Conservation (phyloP, 768 basidiomycete genomes). For the Pulveroboletus sp. region DNA sequence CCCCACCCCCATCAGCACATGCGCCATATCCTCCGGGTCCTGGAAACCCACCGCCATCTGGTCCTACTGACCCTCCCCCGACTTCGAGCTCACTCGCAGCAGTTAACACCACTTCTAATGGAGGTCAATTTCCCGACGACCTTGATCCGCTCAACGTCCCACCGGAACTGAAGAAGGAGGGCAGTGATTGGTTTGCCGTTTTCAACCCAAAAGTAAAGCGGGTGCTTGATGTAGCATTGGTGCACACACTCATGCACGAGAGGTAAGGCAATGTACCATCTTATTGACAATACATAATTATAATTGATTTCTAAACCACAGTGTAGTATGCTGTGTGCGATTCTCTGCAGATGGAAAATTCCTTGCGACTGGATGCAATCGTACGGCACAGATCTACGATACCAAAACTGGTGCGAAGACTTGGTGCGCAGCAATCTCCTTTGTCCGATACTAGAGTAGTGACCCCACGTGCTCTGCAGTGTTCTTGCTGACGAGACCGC, state of each 20-base stretch:
- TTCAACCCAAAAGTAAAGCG: conserved; percentile 81
- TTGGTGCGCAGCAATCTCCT: conserved; percentile 49
- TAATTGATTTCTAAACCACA: conserved; percentile 25
- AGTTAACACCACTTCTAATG: conserved; percentile 25
- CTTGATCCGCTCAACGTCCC: conserved; percentile 33
- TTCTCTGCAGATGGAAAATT: conserved; percentile 93
- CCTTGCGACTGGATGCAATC: conserved; percentile 94
- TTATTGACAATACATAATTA: neutral
- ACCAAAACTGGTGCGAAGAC: conserved; percentile 81
- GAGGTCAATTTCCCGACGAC: conserved; percentile 31
- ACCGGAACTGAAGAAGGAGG: conserved; percentile 49
- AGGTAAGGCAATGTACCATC: conserved; percentile 46
- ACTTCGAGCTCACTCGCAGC: conserved; percentile 24
- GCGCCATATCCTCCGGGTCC: conserved; percentile 30
- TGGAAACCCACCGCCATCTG: conserved; percentile 30
- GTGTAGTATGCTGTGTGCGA: conserved; percentile 85
- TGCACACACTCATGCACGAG: conserved; percentile 88
- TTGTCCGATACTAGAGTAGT: conserved; percentile 3
- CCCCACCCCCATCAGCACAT: conserved; percentile 31
- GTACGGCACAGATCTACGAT: conserved; percentile 93
- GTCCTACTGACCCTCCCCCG: conserved; percentile 22
- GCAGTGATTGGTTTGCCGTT: conserved; percentile 83
- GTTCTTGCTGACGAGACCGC: conserved; percentile 75
- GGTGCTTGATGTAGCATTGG: conserved; percentile 69
- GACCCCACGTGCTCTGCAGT: conserved; percentile 34